Evolutionary conservation across 306 rosid species (phyloP).

Genomic region (Argentina anserina): DNA sequence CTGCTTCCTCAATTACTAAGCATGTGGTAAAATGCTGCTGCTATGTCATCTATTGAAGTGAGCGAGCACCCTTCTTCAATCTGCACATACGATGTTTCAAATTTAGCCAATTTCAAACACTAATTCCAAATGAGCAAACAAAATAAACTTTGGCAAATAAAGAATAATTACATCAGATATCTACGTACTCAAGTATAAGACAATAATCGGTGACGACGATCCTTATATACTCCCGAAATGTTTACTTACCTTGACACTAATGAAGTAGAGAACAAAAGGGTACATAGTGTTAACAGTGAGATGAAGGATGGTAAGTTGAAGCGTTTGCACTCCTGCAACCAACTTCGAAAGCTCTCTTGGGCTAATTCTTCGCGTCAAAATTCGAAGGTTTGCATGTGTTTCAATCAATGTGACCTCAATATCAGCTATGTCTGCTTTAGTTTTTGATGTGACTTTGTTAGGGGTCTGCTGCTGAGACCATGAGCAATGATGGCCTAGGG

Average conservation of each 20-base stretch:
- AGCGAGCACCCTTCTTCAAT: conserved; percentile 85
- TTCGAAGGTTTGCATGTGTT: conserved; percentile 82
- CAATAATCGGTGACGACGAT: conserved; percentile 12
- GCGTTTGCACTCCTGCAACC: conserved; percentile 65
- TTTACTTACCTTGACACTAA: conserved; percentile 74
- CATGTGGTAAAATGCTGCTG: conserved; percentile 71
- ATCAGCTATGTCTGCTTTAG: conserved; percentile 66
- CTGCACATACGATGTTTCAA: conserved; percentile 33
- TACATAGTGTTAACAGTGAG: conserved; percentile 69
- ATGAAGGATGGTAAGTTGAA: conserved; percentile 67
- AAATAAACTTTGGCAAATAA: conserved; percentile 11
- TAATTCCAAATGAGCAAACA: conserved; percentile 2
- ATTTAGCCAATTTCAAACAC: conserved; percentile 13
- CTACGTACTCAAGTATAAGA: background rate
- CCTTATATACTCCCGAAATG: background rate
- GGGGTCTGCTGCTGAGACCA: conserved; percentile 50
- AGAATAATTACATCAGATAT: background rate
- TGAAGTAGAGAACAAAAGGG: conserved; percentile 69
- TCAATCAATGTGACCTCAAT: conserved; percentile 89
- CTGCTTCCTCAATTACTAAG: conserved; percentile 68
- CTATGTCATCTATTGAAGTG: conserved; percentile 71
- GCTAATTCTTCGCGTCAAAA: conserved; percentile 47
- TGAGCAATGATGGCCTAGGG: conserved; percentile 42
- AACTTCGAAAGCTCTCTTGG: conserved; percentile 53
- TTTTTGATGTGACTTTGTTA: conserved; percentile 53